Evolutionary conservation across 2,329 filamentous ascomycete genomes (phyloP).

Genomic region (Neobulgaria alba): DNA sequence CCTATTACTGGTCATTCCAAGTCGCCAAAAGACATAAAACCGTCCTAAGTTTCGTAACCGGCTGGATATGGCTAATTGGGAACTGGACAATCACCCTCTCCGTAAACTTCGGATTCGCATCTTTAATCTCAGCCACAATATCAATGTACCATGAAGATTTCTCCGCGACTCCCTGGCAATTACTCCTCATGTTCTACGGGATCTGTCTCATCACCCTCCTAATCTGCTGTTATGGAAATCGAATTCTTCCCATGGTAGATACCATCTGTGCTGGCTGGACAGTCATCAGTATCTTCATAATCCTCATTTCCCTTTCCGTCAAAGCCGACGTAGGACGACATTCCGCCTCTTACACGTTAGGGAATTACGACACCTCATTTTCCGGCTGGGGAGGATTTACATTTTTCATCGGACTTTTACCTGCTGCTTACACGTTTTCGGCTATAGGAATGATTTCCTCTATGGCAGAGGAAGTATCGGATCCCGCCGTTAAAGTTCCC

Average conservation of each 20-base stretch:
- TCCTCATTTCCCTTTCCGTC: constrained; percentile 46
- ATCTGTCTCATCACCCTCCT: constrained; percentile 56
- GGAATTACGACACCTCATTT: constrained; percentile 45
- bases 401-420: constrained; percentile 54
- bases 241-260: constrained; percentile 55
- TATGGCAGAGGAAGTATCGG: constrained; percentile 51
- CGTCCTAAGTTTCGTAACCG: constrained; percentile 56
- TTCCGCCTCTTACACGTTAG: constrained; percentile 41
- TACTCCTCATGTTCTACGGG: constrained; percentile 62
- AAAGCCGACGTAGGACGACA: constrained; percentile 46
- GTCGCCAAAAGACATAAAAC: constrained; percentile 53
- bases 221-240: constrained; percentile 59
- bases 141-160: constrained; percentile 47
- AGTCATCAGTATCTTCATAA: constrained; percentile 45
- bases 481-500: constrained; percentile 41
- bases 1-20: constrained; percentile 68
- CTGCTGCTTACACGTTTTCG: constrained; percentile 48
- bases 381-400: constrained; percentile 51
- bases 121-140: constrained; percentile 41
- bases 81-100: constrained; percentile 77
- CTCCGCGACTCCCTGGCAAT: constrained; percentile 50
- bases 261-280: constrained; percentile 49
- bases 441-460: constrained; percentile 54
- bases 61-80: constrained; percentile 69
- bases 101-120: constrained; percentile 66